Conservation (phyloP, 2,329 filamentous ascomycete genomes). For the Paecilomyces sp. region DNA sequence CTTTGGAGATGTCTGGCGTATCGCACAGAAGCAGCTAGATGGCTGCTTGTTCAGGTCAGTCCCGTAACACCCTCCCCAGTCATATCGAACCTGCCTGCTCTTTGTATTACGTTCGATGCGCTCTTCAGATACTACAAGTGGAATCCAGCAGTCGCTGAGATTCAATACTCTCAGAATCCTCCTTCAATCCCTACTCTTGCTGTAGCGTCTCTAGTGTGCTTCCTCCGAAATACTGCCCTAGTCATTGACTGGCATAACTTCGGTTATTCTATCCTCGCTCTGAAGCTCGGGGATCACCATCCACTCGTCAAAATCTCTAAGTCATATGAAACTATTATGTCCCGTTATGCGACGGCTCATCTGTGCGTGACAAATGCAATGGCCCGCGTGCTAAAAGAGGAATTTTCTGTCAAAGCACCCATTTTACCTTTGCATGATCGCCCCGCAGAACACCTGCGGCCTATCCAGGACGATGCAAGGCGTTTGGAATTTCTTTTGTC, state of each 20-base stretch:
- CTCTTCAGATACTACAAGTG: not conserved
- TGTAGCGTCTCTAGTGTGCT: constrained; percentile 64
- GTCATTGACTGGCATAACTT: constrained; percentile 99
- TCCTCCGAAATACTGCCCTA: constrained; percentile 70
- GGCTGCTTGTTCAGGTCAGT: constrained; percentile 73
- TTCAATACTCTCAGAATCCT: constrained; percentile 60
- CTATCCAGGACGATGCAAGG: constrained; percentile 46
- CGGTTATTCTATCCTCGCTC: constrained; percentile 81
- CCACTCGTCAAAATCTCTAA: constrained; percentile 71
- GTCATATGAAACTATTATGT: constrained; percentile 68
- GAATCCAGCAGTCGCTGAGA: not conserved
- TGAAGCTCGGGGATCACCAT: constrained; percentile 57
- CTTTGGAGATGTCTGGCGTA: constrained; percentile 70
- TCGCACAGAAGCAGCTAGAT: constrained; percentile 63
- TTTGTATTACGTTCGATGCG: not conserved
- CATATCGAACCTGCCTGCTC: not conserved
- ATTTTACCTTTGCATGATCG: constrained; percentile 77
- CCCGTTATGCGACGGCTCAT: constrained; percentile 63
- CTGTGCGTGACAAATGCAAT: constrained; percentile 89
- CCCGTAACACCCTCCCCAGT: not conserved
- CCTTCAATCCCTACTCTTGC: constrained; percentile 88
- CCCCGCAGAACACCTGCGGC: constrained; percentile 74
- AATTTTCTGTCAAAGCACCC: constrained; percentile 59
- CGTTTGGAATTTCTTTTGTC: constrained; percentile 56
- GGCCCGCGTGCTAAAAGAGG: constrained; percentile 61